A percentile compares a stretch with the other conserved stretches of the same genome.
phyloP scores from a whole-genome alignment of 805 yeast genomes.

The Sungouiella blattae region DNA sequence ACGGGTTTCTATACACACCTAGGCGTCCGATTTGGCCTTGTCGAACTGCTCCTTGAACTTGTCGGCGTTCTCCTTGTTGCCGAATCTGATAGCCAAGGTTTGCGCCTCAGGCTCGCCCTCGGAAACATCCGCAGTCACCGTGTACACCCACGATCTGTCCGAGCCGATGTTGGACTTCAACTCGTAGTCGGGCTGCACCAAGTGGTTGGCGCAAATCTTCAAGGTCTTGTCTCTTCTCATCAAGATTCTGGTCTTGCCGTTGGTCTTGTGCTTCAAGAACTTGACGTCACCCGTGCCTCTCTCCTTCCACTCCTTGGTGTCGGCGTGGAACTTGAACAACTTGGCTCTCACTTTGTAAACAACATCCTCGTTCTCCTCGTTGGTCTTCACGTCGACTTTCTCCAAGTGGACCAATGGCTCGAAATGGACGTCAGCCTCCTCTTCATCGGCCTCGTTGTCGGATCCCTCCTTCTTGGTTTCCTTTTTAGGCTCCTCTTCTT shows the following conservation, averaged over 20 bases:
- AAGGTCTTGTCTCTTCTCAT: conserved; percentile 99
- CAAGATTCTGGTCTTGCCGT: conserved; percentile 80
- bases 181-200: conserved; percentile 73
- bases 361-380: conserved; percentile 86
- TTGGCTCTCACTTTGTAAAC: conserved; percentile 89
- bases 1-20: conserved; percentile 2
- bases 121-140: conserved; percentile 88
- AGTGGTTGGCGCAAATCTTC: conserved; percentile 97
- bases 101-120: conserved; percentile 96
- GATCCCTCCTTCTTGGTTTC: conserved; percentile 35
- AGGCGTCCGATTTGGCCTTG: conserved; percentile 55
- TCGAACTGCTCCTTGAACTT: conserved; percentile 90
- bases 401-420: conserved; percentile 95
- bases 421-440: conserved; percentile 83
- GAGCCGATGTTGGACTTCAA: conserved; percentile 93
- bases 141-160: conserved; percentile 98
- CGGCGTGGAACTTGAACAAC: conserved; percentile 83
- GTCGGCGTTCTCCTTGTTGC: conserved; percentile 89
- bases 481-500: conserved; percentile 24
- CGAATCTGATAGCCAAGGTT: conserved; percentile 95
- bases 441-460: conserved; percentile 47
- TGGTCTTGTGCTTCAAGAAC: conserved; percentile 82
- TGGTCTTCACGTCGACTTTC: conserved; percentile 93
- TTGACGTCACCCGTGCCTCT: conserved; percentile 99
- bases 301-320: conserved; percentile 95